Evolutionary conservation across 2,329 filamentous ascomycete species (phyloP), one percentile per base, ranked within the genome.

Genomic region (Apiospora kogelbergensis): DNA sequence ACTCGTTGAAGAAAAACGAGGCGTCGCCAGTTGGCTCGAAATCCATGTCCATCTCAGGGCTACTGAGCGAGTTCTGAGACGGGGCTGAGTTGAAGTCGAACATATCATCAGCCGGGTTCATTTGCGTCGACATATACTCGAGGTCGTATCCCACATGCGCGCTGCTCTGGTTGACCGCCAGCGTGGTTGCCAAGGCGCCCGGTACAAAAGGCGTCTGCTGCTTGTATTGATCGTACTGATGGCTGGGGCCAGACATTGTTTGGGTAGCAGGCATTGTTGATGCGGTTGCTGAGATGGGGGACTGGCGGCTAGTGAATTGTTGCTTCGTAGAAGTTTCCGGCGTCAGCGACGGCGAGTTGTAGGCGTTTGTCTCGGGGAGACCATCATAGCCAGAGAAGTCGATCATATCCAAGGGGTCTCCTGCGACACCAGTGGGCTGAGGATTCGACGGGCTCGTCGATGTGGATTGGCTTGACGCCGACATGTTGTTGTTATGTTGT

Each of bases 131-230:
- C 72, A 88, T 77, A 72, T 85, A 89, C 63, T 86, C 84, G 70
- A 87, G 78, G 70, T 81, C 82, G 75, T 86, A 90, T 66, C 85
- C 85, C 74, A 89, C 84, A 76, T 86, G 85, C 60, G 80, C 78
- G 74, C 80, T 86, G 72, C 81, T 82, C 77, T 92, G 86, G 79
- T 93, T 94, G 75, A 96, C 88, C 44, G 93, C 92, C 77, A 96
- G 88, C 15, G 95, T 92, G 80, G 89, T 93, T 53, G 91, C 90
- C 72, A 96, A 84, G 67, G 94, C 95, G 71, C 94, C 94, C 1
- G 93, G 91, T 0, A 96, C 93, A 40, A 98, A 90, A 72, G 95
- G 94, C 3, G 96, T 98, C 84, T 98, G 95, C 80, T 99, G 96
- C 83, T 94, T 93, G 84, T 98, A 97, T 78, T 93, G 90, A 76